Conservation (phyloP, 1,284 basidiomycete genomes). For the Sporisorium sorghi region DNA sequence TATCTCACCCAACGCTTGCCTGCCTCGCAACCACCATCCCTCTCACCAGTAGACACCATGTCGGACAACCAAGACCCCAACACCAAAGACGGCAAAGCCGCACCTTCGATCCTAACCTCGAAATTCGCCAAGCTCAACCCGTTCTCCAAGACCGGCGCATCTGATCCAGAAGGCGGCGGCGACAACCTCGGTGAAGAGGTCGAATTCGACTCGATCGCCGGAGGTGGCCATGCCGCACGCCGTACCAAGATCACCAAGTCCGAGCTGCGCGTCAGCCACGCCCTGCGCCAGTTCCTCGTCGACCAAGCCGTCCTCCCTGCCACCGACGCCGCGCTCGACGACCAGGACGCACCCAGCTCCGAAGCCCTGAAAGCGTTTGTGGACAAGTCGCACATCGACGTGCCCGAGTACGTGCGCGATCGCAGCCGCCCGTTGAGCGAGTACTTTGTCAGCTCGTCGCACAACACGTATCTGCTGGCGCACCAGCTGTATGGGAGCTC, state of each 20-base stretch:
- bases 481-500: slow-evolving; percentile 75
- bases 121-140: slow-evolving; percentile 59
- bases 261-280: slow-evolving; percentile 56
- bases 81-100: slow-evolving; percentile 43
- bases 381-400: slow-evolving; percentile 53
- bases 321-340: slow-evolving; percentile 37
- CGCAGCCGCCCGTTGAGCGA: slow-evolving; percentile 52
- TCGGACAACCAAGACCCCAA: slow-evolving; percentile 31
- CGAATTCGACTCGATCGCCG: slow-evolving; percentile 55
- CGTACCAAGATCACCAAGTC: slow-evolving; percentile 52
- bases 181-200: slow-evolving; percentile 61
- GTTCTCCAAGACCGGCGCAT: slow-evolving; percentile 40
- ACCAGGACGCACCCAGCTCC: slow-evolving; percentile 15
- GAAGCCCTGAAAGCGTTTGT: slow-evolving; percentile 46
- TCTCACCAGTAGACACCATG: slow-evolving; percentile 10
- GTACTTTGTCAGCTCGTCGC: slow-evolving; percentile 73
- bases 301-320: slow-evolving; percentile 40
- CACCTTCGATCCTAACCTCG: slow-evolving; percentile 47
- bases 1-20: not conserved
- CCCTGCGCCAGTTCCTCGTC: slow-evolving; percentile 49
- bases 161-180: slow-evolving; percentile 53
- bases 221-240: slow-evolving; percentile 59
- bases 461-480: slow-evolving; percentile 75
- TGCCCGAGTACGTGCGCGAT: slow-evolving; percentile 53
- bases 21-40: not conserved